A percentile compares a stretch with the other conserved stretches of the same genome.
phyloP scores from a whole-genome alignment of 306 rosid genomes.

The Delonix regia region DNA sequence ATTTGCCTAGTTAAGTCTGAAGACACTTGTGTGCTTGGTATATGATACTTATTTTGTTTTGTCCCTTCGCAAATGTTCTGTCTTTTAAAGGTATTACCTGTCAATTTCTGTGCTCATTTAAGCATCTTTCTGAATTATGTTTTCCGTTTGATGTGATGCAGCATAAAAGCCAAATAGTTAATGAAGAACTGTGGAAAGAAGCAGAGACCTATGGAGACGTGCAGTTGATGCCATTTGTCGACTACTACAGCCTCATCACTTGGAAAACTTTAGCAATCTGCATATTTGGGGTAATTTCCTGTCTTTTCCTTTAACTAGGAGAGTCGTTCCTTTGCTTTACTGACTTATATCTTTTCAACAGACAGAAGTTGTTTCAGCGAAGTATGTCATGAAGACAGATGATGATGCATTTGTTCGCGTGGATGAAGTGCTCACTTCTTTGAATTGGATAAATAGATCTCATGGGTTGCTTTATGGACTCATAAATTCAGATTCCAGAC shows the following conservation, averaged over 20 bases:
- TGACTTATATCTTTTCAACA: constrained; percentile 52
- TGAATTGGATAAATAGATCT: constrained; percentile 56
- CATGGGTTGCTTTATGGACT: constrained; percentile 88
- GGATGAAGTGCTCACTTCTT: constrained; percentile 78
- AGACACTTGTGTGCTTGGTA: constrained; percentile 6
- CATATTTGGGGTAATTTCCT: constrained; percentile 81
- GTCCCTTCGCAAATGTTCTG: neutral
- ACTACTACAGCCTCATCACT: constrained; percentile 93
- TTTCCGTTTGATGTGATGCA: constrained; percentile 53
- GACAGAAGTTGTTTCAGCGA: constrained; percentile 92
- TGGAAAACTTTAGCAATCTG: constrained; percentile 96
- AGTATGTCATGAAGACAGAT: constrained; percentile 94
- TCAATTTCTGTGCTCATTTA: neutral
- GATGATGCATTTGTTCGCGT: constrained; percentile 96
- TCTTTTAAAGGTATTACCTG: constrained; percentile 20
- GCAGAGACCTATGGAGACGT: constrained; percentile 90
- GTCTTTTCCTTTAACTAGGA: constrained; percentile 33
- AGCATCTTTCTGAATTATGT: constrained; percentile 31
- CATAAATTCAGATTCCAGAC: constrained; percentile 83
- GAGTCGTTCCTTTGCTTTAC: constrained; percentile 35
- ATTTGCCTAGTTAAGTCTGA: neutral
- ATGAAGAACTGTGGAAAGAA: constrained; percentile 93
- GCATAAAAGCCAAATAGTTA: constrained; percentile 92
- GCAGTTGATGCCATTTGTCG: constrained; percentile 97
- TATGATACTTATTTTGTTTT: neutral